A percentile compares a stretch with the other conserved stretches of the same genome.
Evolutionary conservation across 352 stramenopile genomes (phyloP).

Genomic region (Pythium plurisporium): DNA sequence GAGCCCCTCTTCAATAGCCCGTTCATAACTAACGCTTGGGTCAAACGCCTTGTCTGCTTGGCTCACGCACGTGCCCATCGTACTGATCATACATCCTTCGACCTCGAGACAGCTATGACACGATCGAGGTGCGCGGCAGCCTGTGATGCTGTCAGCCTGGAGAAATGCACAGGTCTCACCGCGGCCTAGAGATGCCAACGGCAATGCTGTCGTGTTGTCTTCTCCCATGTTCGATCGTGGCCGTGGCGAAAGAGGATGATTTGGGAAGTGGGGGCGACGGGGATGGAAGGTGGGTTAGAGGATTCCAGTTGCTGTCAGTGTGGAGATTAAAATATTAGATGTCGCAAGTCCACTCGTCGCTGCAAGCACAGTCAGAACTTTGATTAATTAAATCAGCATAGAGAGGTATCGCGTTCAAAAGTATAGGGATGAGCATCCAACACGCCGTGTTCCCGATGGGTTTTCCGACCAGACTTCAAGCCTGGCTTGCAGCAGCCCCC

Average conservation of each 20-base stretch:
- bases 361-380: too few species aligned
- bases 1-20: not conserved
- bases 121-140: not conserved
- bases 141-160: not conserved
- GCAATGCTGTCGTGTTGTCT: not conserved
- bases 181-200: not conserved
- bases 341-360: too few species aligned
- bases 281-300: too few species aligned
- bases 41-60: not conserved
- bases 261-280: too few species aligned
- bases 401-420: too few species aligned
- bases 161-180: slow-evolving; percentile 1
- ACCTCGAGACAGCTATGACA: slow-evolving; percentile 4
- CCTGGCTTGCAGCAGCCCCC: too few species aligned
- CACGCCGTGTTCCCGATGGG: too few species aligned
- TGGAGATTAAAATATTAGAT: too few species aligned
- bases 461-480: too few species aligned
- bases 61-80: not conserved
- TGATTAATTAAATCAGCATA: too few species aligned
- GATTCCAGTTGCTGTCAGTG: too few species aligned
- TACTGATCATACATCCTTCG: not conserved
- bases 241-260: not conserved
- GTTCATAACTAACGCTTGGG: not conserved
- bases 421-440: too few species aligned
- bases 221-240: not conserved